Percentiles rank a stretch among this genome's conserved stretches.
Evolutionary conservation across 2,329 filamentous ascomycete genomes (phyloP).

Genomic region (Fusarium sp.): DNA sequence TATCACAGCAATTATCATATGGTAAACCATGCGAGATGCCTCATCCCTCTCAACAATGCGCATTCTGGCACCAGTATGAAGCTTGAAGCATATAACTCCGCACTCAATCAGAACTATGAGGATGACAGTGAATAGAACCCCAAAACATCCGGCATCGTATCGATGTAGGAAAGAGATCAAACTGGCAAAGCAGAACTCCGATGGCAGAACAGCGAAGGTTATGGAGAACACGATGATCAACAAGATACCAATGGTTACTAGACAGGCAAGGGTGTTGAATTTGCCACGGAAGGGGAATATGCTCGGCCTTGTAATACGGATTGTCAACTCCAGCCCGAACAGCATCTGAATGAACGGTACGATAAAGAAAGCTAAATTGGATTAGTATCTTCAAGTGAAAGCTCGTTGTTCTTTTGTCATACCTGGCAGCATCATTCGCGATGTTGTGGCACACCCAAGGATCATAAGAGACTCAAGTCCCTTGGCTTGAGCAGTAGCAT

Average conservation of each 20-base stretch:
- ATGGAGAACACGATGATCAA: constrained; percentile 67
- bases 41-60: constrained; percentile 68
- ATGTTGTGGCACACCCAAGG: constrained; percentile 61
- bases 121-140: constrained; percentile 61
- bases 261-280: constrained; percentile 68
- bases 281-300: constrained; percentile 68
- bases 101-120: constrained; percentile 60
- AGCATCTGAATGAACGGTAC: constrained; percentile 72
- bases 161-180: constrained; percentile 73
- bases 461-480: constrained; percentile 63
- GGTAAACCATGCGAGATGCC: constrained; percentile 76
- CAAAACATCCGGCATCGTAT: constrained; percentile 67
- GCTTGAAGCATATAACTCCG: constrained; percentile 64
- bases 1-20: constrained; percentile 64
- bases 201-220: constrained; percentile 63
- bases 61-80: constrained; percentile 64
- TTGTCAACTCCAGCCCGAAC: constrained; percentile 69
- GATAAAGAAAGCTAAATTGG: constrained; percentile 65
- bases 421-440: constrained; percentile 70
- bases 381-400: constrained; percentile 36
- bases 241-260: constrained; percentile 60
- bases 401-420: constrained; percentile 29
- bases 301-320: constrained; percentile 62
- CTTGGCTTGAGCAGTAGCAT: constrained; percentile 64
- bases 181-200: constrained; percentile 71